Percentiles rank a stretch among this genome's conserved stretches.
Evolutionary conservation across 305 asterid species (phyloP).

Genomic region (Plantago coronopus): DNA sequence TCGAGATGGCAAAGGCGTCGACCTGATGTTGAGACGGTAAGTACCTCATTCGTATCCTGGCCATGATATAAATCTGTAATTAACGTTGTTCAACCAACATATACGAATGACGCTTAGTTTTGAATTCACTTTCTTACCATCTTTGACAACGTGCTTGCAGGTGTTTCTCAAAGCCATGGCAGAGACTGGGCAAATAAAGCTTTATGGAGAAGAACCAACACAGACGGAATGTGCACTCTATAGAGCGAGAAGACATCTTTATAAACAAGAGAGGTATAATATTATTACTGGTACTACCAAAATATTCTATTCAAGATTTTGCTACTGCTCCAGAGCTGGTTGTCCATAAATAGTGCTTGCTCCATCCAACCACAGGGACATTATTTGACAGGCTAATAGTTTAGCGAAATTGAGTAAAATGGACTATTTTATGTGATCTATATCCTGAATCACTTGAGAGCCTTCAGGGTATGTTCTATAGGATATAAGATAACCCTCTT

Average conservation of each 20-base stretch:
- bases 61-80: neutral
- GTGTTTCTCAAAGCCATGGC: slow-evolving; percentile 99
- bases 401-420: too few relatives aligned
- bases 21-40: slow-evolving; percentile 92
- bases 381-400: too few relatives aligned
- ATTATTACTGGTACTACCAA: slow-evolving; percentile 3
- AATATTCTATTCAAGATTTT: neutral
- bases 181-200: slow-evolving; percentile 89
- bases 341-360: too few relatives aligned
- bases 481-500: too few relatives aligned
- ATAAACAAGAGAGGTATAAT: slow-evolving; percentile 79
- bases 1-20: slow-evolving; percentile 98
- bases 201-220: slow-evolving; percentile 88
- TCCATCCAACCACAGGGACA: too few relatives aligned
- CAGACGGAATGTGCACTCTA: slow-evolving; percentile 79
- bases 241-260: slow-evolving; percentile 84
- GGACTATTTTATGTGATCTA: too few relatives aligned
- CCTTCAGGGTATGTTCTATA: too few relatives aligned
- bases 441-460: too few relatives aligned
- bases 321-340: neutral
- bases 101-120: neutral
- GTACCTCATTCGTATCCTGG: neutral
- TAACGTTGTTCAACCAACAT: too few relatives aligned
- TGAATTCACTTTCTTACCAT: neutral
- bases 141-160: slow-evolving; percentile 26